phyloP scores from a whole-genome alignment of 257 asterid genomes.

The Phtheirospermum japonicum region DNA sequence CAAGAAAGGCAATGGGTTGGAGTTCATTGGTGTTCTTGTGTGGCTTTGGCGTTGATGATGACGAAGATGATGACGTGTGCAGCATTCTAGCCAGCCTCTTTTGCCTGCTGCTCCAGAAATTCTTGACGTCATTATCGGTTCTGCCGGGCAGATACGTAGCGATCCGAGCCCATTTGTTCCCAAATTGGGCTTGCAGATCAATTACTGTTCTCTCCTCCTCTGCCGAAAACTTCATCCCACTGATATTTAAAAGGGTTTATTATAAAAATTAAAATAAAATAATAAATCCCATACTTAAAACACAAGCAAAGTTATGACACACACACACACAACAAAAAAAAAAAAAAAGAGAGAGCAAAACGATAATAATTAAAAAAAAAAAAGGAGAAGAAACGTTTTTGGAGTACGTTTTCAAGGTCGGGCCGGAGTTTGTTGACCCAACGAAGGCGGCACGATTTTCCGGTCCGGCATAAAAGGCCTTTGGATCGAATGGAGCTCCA shows the following conservation, averaged over 20 bases:
- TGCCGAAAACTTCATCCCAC: constrained; percentile 83
- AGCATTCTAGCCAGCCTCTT: constrained; percentile 73
- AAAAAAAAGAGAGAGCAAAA: not conserved
- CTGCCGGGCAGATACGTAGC: constrained; percentile 69
- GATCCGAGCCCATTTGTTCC: constrained; percentile 92
- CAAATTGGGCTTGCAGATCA: constrained; percentile 73
- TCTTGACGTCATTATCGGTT: constrained; percentile 92
- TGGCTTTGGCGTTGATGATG: constrained; percentile 37
- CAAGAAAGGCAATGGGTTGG: constrained; percentile 21
- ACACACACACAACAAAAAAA: too few relatives aligned
- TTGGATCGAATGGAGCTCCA: constrained; percentile 99
- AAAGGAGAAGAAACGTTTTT: too few relatives aligned
- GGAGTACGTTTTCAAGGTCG: constrained; percentile 59
- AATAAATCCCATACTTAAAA: too few relatives aligned
- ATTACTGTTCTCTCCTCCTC: constrained; percentile 80
- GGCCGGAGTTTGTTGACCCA: constrained; percentile 98
- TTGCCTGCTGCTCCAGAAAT: constrained; percentile 89
- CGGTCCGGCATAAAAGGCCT: constrained; percentile 87
- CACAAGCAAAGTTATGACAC: too few relatives aligned
- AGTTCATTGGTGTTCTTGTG: constrained; percentile 27
- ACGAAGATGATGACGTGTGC: constrained; percentile 35
- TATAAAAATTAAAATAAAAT: too few relatives aligned
- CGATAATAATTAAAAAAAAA: not conserved
- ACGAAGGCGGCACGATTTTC: constrained; percentile 95
- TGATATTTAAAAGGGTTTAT: too few relatives aligned